Base-by-base conservation (phyloP, 768 basidiomycete genomes). In the Fistulinella prunicolor region DNA sequence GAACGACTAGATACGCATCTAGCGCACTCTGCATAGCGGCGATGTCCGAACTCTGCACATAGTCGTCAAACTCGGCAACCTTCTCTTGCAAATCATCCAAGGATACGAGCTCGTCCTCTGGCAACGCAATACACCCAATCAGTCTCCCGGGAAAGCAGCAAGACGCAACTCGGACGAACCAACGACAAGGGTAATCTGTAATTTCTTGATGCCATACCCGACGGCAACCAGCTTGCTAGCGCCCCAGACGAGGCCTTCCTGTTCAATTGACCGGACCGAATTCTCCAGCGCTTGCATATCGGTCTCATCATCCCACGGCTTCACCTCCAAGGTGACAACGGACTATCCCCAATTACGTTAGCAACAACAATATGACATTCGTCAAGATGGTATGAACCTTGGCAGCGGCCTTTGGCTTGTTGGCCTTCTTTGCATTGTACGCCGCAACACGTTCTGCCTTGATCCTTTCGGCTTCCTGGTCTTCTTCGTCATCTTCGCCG, bases 281-380 rank as follows among this genome's bases (percentile, higher is more conserved):
- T 75, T 69, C 71, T 98, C 95, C 59, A 98, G 77, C 42, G 75
- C 88, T 37, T 64, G 78, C 94, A 99, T 94, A 71, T 97, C 92
- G 42, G 96, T 99, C 76, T 96, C 94, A 65, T 98, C 95, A 68
- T 98, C 95, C 95, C 94, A 96, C 34, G 95, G 94, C 74, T 99
- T 99, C 54, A 99, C 94, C 58, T 98, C 95, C 59, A 98, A 74
- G 39, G 95, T 99, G 42, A 99, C 96, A 53, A 99, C 84, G 57
- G 96, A 98, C 93, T 97, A 69, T 50, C 14, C n/a, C n/a, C 14
- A 29, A 48, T 40, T 10, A 47, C 49, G 52, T 49, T n/a, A 54
- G 56, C 21, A 38, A 37, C n/a, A 37, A 38, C 38, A 47, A 47
- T 50, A 38, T 20, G 38, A 38, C 17, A 47, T 22, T 39, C 43